A percentile compares a stretch with the other conserved stretches of the same genome.
These are phyloP conservation scores for Fusarium sp. DNA, from an alignment of 2,329 filamentous ascomycete genomes.

Conservation along the genomic window DNA sequence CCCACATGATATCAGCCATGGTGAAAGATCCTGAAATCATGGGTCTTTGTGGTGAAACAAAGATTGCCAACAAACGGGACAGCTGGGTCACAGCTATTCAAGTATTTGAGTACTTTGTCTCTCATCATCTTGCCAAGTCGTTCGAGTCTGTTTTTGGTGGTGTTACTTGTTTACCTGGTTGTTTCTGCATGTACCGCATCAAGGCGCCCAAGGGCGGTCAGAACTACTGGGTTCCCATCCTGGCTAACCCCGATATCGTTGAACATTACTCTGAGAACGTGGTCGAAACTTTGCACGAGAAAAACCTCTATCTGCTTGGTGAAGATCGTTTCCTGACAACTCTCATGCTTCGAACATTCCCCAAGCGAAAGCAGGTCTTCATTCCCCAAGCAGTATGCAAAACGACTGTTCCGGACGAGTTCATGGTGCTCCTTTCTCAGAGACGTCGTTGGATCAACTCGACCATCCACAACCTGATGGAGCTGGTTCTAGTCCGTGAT, in stretches of 20 bases:
- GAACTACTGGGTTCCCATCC: slow-evolving; percentile 99
- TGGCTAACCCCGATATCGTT: slow-evolving; percentile 97
- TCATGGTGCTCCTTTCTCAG: slow-evolving; percentile 92
- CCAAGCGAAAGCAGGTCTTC: slow-evolving; percentile 98
- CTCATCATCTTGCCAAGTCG: slow-evolving; percentile 94
- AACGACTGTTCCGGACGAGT: slow-evolving; percentile 92
- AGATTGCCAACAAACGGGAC: slow-evolving; percentile 97
- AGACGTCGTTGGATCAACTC: slow-evolving; percentile 99
- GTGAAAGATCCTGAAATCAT: slow-evolving; percentile 99
- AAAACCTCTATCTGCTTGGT: slow-evolving; percentile 90
- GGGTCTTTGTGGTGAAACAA: slow-evolving; percentile 98
- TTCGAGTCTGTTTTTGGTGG: slow-evolving; percentile 99
- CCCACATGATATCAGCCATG: slow-evolving; percentile 99
- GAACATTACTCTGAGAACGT: slow-evolving; percentile 99
- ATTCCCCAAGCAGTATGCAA: slow-evolving; percentile 99
- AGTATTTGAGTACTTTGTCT: slow-evolving; percentile 99
- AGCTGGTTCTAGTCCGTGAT: slow-evolving; percentile 93
- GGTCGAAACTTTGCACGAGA: slow-evolving; percentile 97
- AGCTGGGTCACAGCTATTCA: slow-evolving; percentile 98
- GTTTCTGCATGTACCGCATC: slow-evolving; percentile 99
- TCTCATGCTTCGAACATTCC: slow-evolving; percentile 98
- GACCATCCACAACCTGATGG: slow-evolving; percentile 98
- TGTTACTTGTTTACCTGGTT: slow-evolving; percentile 97
- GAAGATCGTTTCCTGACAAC: slow-evolving; percentile 97
- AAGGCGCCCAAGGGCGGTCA: slow-evolving; percentile 98